These are phyloP conservation scores for Ophiorrhiza pumila DNA, from an alignment of 257 asterid genomes.

Conservation along the genomic window DNA sequence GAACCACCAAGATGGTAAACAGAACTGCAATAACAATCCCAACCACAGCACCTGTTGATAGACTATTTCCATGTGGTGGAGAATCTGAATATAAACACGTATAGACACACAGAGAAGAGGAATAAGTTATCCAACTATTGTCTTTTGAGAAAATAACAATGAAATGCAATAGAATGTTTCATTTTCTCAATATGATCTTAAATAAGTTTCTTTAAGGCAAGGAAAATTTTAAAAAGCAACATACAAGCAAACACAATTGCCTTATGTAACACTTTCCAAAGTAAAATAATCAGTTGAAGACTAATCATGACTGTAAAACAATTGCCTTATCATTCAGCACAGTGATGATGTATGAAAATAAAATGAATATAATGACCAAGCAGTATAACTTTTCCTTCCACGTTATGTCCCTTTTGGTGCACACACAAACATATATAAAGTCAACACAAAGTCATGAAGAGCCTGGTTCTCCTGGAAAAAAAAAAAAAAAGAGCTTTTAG, in stretches of 20 bases:
- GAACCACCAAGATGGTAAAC: slow-evolving; percentile 25
- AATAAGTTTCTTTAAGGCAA: not conserved
- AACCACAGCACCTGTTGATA: slow-evolving; percentile 43
- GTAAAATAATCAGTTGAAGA: not conserved
- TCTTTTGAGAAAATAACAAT: not conserved
- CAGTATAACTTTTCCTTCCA: not conserved
- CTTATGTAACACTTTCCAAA: not conserved
- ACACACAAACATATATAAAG: not conserved
- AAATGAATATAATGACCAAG: not conserved
- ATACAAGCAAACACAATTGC: not conserved
- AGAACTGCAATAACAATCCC: slow-evolving; percentile 51
- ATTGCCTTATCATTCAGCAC: not conserved
- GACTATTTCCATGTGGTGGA: slow-evolving; percentile 36
- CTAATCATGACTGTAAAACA: not conserved
- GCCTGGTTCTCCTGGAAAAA: not conserved
- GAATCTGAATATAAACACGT: slow-evolving; percentile 35
- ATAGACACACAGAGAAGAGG: not conserved
- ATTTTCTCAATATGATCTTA: not conserved
- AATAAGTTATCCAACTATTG: not conserved
- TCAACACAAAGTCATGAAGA: not conserved
- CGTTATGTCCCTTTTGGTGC: not conserved
- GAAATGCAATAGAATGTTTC: not conserved
- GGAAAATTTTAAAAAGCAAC: not conserved
- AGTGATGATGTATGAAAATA: not conserved
- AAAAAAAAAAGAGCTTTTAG: not conserved